Percentiles rank a stretch among this genome's conserved stretches.
phyloP scores from a whole-genome alignment of 1,139 yeast genomes.

The Candida glucosophila region DNA sequence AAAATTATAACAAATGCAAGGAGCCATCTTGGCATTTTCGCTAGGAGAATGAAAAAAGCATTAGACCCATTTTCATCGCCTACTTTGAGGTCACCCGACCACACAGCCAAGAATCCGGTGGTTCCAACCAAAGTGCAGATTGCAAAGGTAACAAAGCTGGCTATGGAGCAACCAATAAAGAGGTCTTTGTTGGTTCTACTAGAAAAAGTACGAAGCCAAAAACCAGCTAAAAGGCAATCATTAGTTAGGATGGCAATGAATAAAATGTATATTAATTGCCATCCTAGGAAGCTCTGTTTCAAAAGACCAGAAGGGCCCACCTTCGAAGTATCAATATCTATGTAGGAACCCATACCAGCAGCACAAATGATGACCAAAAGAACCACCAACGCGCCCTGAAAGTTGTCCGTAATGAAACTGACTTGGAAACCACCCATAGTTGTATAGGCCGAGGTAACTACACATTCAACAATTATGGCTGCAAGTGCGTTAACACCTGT shows the following conservation, averaged over 20 bases:
- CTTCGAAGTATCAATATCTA: slow-evolving; percentile 54
- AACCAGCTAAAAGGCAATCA: slow-evolving; percentile 84
- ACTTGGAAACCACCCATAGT: slow-evolving; percentile 85
- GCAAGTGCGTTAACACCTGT: slow-evolving; percentile 78
- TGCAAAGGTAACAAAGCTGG: slow-evolving; percentile 56
- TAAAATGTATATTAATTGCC: slow-evolving; percentile 82
- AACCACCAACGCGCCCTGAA: slow-evolving; percentile 74
- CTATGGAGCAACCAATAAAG: slow-evolving; percentile 65
- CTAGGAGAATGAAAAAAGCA: slow-evolving; percentile 63
- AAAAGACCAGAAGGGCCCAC: slow-evolving; percentile 62
- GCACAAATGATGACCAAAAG: slow-evolving; percentile 61
- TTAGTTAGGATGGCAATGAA: slow-evolving; percentile 84
- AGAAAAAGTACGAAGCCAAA: slow-evolving; percentile 93
- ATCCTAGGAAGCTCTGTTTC: slow-evolving; percentile 63
- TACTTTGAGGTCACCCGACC: slow-evolving; percentile 70
- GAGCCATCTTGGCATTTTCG: slow-evolving; percentile 80
- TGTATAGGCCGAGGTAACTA: slow-evolving; percentile 81
- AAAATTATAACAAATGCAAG: slow-evolving; percentile 77
- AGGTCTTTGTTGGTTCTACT: slow-evolving; percentile 71
- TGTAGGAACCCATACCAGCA: slow-evolving; percentile 73
- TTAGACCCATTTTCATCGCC: slow-evolving; percentile 52
- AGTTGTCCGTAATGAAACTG: slow-evolving; percentile 79
- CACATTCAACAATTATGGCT: slow-evolving; percentile 79
- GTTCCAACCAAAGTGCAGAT: slow-evolving; percentile 69
- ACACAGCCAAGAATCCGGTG: slow-evolving; percentile 82